Evolutionary conservation across 345 rosid genomes (phyloP), one percentile per base, ranked within the genome.

Genomic region (Brassica juncea): DNA sequence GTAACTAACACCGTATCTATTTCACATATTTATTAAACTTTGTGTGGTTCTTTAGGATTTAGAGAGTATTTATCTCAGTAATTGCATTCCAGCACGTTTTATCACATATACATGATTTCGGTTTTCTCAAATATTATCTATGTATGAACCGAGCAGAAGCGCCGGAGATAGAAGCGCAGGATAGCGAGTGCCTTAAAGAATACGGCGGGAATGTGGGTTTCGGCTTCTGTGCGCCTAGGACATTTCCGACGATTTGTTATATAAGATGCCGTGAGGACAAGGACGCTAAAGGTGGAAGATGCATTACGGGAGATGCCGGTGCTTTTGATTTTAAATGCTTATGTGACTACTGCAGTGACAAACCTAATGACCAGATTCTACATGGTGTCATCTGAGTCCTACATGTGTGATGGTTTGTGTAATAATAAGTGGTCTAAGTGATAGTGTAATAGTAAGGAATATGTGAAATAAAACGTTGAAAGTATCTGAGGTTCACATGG

Each of bases 131-230:
- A 8, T 8, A 57, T 21, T 19, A 0, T 16, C 11, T 8, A 2
- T 55, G 23, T 55, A 19, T 55, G 23, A 2, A 55, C 23, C 21
- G 52, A 11, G n/a, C 81, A 78, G 77, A 72, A 59, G 44, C 15
- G 15, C 69, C 82, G 4, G 69, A 79, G 69, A 67, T 8, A 72
- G 3, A 74, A 39, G 83, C 83, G 37, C 70, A 69, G 3, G 72
- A 2, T 54, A 55, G 52, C 52, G 0, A 70, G 4, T 80, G 83
- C 21, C 15, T 74, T 10, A 69, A 63, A 62, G 75, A 74, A 74
- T 74, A 80, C n/a, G 79, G 82, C 0, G 82, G 82, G 0, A 1
- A 74, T 4, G 82, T 80, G 2, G 79, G 83, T 37, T 80, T 80
- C 37, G 7, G 62, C 5, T 74, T 49, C 30, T 80, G 83, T 70